Evolutionary conservation across 768 basidiomycete species (phyloP), one percentile per base, ranked within the genome.

Genomic region (Scleroderma bovista): DNA sequence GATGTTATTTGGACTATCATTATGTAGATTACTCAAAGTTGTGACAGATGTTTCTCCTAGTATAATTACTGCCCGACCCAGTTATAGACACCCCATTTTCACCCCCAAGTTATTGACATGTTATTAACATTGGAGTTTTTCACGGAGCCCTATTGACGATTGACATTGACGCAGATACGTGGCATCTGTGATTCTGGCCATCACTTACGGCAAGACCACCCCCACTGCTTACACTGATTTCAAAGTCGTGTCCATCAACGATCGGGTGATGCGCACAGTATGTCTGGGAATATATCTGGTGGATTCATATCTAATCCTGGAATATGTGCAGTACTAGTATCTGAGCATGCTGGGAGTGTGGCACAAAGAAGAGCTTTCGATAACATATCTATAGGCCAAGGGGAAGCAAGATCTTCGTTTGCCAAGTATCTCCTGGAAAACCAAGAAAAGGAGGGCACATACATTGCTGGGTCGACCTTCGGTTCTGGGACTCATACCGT

Each of bases 331-430:
- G 1, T 57, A 58, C 6, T 62, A n/a, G n/a, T n/a, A 83, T 54
- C 68, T 81, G 12, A 71, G 72, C 3, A 74, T 78, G 50, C 64
- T 86, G 6, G 72, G 71, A 50, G 66, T 70, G 3, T 80, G 79
- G 34, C 83, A 85, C 54, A n/a, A 54, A 26, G 68, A 73, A 42
- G 73, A 75, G 52, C 58, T 70, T 11, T 37, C 16, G 41, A 32
- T 44, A 31, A 13, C n/a, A 15, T 12, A 13, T 45, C 20, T 12
- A 15, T n/a, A 72, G 71, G 50, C 20, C 2, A 53, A 51, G 64
- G 64, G 3, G 52, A 49, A 6, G 65, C 63, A 1, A 47, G 23
- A 8, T 56, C 65, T 15, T 72, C 62, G 24, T 72, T 74, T 24
- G 63, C 66, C 20, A 69, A 65, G 41, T 64, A 67, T 33, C 48